Conservation (phyloP, 306 rosid species). For the Hippophae rhamnoides region DNA sequence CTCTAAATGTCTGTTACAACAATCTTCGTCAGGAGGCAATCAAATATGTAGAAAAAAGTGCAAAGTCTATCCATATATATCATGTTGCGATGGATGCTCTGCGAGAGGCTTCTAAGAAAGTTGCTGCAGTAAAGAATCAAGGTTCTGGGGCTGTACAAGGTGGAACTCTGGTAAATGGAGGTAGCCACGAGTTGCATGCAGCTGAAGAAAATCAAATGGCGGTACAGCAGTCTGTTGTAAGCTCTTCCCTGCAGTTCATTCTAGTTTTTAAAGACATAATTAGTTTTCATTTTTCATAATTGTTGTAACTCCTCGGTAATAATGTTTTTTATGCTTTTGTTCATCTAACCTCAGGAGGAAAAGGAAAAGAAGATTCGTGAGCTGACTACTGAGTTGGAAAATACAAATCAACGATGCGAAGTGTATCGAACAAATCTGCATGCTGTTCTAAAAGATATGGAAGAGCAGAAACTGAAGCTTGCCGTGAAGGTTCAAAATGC, state of each 20-base stretch:
- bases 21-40: conserved; percentile 80
- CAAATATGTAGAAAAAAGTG: conserved; percentile 86
- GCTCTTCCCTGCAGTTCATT: conserved; percentile 23
- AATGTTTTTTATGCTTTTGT: conserved; percentile 11
- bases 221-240: conserved; percentile 43
- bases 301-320: neutral
- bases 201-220: conserved; percentile 40
- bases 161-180: conserved; percentile 42
- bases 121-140: conserved; percentile 39
- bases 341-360: conserved; percentile 40
- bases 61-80: conserved; percentile 70
- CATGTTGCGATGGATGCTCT: conserved; percentile 80
- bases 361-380: conserved; percentile 70
- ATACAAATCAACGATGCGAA: conserved; percentile 69
- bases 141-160: conserved; percentile 35
- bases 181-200: conserved; percentile 40
- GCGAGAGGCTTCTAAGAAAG: conserved; percentile 68
- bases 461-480: conserved; percentile 83
- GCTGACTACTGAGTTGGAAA: conserved; percentile 64
- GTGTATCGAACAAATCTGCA: conserved; percentile 74
- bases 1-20: conserved; percentile 51
- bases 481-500: conserved; percentile 95
- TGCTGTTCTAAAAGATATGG: conserved; percentile 86
- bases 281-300: neutral
- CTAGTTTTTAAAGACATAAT: conserved; percentile 2